Base-by-base conservation (phyloP, 192 early-diverging fungal species). In the Linnemannia schmuckeri region DNA sequence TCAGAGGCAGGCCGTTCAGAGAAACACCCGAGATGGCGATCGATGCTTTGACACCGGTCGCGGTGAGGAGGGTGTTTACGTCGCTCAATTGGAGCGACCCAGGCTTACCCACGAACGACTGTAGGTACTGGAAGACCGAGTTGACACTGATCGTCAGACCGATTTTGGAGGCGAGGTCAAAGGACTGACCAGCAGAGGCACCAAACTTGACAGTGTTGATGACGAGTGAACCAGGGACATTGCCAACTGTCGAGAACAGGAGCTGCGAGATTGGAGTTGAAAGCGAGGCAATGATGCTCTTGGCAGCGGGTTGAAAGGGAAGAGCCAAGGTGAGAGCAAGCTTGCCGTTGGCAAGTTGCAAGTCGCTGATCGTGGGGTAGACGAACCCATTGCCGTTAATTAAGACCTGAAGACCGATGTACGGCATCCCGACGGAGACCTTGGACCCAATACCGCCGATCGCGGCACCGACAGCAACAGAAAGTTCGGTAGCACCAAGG, bases 381-480 rank as follows among this genome's bases (percentile, higher is more conserved):
- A 83, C 72, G 49, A 83, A 70, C 2, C 77, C 72, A 66, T 41
- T n/a, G 15, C 77, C 82, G 44, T 73, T 73, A n/a, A 73, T 73
- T 46, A 77, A 70, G 71, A 79, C 47, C 72, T 78, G 35, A n/a
- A 83, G 73, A 63, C 82, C 82, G 22, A 78, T 55, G 37, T 83
- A 83, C 17, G 82, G 82, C 82, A 83, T 79, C 63, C 79, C 76
- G 18, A 79, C 77, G 7, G 82, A 83, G 77, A 83, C 70, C 66
- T 83, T 83, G 40, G 82, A 83, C 5, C 82, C 82, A 70, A 83
- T 78, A 46, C 82, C 82, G 6, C 82, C 73, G 33, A 83, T 78
- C 7, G 82, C 78, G 30, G 82, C 82, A 66, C 54, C 77, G 6
- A 79, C 47, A 20, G 72, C 77, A 35, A 83, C 38, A 9, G 76